Base-by-base conservation (phyloP, 2,329 filamentous ascomycete species). In the Colletotrichum orchidophilum region DNA sequence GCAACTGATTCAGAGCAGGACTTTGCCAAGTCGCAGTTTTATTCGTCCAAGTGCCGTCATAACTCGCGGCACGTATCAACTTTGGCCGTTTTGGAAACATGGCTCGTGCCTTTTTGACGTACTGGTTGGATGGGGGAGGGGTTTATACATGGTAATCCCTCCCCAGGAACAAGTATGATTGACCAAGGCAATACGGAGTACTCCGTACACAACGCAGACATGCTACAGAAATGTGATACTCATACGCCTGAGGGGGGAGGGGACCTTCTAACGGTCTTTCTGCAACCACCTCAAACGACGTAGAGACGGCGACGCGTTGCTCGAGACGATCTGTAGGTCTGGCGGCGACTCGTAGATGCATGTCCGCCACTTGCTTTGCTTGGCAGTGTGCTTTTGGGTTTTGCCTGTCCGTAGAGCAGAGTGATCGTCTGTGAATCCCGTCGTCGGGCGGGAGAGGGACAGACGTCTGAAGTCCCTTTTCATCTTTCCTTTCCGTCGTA, bases 1-100 rank as follows among this genome's bases (percentile, higher is more conserved):
- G 63, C 21, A 61, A 39, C 63, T 70, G 63, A 70, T 50, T 70
- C 67, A 70, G 67, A 61, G 21, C 46, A 54, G 52, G 63, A 52
- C 58, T 27, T 24, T 26, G 39, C 58, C 58, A 61, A 61, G 58
- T 33, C 39, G 5, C 15, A 46, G 35, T 9, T 46, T 18, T 46
- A 18, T 15, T 46, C 63, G 33, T 61, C 39, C 54, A 60, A 64
- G 55, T 64, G 49, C 49, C 49, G 59, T 55, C 26, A 66, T 55
- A 42, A 39, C 50, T 57, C 31, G 67, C 55, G 63, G 67, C 67
- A 57, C 63, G 67, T 57, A 70, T 66, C 67, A 57, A 61, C 50
- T 42, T 26, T 61, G 26, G 39, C 58, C 58, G n/a, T 50, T 61
- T 61, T 61, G 42, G 29, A 61, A 50, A 61, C 58, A 61, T 61